Percentiles rank a stretch among this genome's conserved stretches.
These are phyloP conservation scores for Rhododendron griersonianum DNA, from an alignment of 148 eudicot genomes.

Conservation along the genomic window DNA sequence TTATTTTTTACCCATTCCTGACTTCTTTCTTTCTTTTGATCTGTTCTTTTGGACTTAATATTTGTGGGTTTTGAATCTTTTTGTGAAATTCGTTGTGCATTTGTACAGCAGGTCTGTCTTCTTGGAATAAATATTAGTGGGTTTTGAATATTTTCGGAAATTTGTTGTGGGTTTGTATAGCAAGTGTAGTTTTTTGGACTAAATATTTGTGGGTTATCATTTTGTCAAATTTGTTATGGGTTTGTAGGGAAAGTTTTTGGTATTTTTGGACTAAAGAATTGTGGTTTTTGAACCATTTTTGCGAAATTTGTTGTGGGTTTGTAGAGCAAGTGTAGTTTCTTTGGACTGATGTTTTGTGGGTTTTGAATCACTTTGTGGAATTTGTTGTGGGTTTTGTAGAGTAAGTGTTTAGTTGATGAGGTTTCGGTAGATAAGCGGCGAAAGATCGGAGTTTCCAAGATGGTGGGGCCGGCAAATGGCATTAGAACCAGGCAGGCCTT, in stretches of 20 bases:
- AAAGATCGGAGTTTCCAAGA: constrained; percentile 35
- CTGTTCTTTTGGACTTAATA: constrained; percentile 7
- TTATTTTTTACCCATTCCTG: background rate
- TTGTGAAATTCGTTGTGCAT: background rate
- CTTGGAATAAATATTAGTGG: background rate
- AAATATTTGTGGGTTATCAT: background rate
- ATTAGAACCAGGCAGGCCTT: constrained; percentile 47
- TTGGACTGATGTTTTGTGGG: background rate
- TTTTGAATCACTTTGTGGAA: constrained; percentile 10
- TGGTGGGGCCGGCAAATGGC: constrained; percentile 43
- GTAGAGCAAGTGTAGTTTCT: background rate
- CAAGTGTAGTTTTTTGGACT: background rate
- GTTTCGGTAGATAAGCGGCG: constrained; percentile 31
- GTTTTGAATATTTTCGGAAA: background rate
- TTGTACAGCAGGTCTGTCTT: background rate
- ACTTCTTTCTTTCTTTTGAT: background rate
- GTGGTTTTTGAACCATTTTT: too few relatives aligned
- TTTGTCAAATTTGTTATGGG: too few relatives aligned
- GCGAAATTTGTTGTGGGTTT: too few relatives aligned
- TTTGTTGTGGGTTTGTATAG: background rate
- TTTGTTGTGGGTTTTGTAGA: constrained; percentile 21
- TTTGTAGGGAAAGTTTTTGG: too few relatives aligned
- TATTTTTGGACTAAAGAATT: too few relatives aligned
- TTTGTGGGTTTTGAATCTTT: constrained; percentile 8
- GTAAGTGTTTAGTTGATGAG: constrained; percentile 27